Evolutionary conservation across 257 asterid genomes (phyloP), one percentile per base, ranked within the genome.

Genomic region (Solanum paucissectum): DNA sequence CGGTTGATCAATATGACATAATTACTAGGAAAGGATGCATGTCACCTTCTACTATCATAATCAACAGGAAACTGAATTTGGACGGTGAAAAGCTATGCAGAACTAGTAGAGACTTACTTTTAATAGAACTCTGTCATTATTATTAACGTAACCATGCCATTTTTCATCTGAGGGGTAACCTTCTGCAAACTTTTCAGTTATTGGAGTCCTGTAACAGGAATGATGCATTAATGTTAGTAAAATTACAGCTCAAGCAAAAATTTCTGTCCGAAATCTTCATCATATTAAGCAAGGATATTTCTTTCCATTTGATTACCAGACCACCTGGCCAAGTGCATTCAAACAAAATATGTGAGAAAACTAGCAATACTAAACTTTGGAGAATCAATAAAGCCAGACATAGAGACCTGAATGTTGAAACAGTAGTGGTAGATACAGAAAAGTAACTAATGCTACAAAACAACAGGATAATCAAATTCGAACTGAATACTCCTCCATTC

Each of bases 91-190:
- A 46, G 11, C 29, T 46, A 52, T 23, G 49, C 38, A 72, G 7
- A 86, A 58, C 20, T 12, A 40, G 38, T 36, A 83, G 88, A 37
- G n/a, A 58, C 76, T 89, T 87, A 95, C 99, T 98, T 96, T 95
- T 40, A 96, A 96, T 84, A 97, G 94, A 71, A 97, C 98, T 92
- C 98, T 92, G 90, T 97, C 98, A 7, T 94, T 93, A 87, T 90
- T 90, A 91, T 95, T 92, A 86, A 96, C 90, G 89, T 93, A 96
- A 81, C 98, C 99, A 71, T 94, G 94, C 98, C 99, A 95, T 88
- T 92, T 93, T 83, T 95, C 97, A 88, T 94, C 94, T 1, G 98
- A 94, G 7, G 98, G 98, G 91, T 94, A 95, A 32, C 93, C 96
- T 90, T 91, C 92, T 12, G 92, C 94, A 86, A 92, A 94, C 72